Percentiles rank a stretch among this genome's conserved stretches.
Conservation (phyloP, 257 asterid species). For the Petunia axillaris region DNA sequence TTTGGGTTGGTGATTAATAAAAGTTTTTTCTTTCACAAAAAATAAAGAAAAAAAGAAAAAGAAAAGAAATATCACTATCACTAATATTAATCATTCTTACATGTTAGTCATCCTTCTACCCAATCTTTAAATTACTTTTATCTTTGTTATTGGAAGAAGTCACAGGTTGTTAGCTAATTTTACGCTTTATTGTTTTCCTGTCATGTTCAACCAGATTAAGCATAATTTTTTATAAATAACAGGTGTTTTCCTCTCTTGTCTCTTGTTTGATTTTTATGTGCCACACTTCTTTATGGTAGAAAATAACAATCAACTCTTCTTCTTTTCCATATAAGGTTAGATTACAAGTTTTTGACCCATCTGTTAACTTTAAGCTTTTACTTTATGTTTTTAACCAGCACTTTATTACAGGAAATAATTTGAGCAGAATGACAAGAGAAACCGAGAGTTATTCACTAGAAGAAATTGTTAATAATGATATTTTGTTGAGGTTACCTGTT, state of each 20-base stretch:
- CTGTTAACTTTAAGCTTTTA: neutral
- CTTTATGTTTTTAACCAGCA: neutral
- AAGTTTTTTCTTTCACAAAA: too few relatives aligned
- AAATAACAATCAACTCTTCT: neutral
- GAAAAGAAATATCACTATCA: too few relatives aligned
- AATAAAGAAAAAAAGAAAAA: too few relatives aligned
- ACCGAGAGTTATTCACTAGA: neutral
- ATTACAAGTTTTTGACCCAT: too few relatives aligned
- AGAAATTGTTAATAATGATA: conserved; percentile 4
- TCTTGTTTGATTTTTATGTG: neutral
- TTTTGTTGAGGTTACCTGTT: neutral
- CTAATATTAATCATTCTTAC: too few relatives aligned
- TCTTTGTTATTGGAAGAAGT: neutral
- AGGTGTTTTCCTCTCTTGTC: neutral
- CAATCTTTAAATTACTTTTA: conserved; percentile 8
- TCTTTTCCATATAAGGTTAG: neutral
- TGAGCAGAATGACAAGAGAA: neutral
- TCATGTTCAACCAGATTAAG: too few relatives aligned
- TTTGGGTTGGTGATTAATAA: too few relatives aligned
- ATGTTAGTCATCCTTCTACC: neutral
- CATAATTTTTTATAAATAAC: too few relatives aligned
- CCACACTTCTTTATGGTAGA: neutral
- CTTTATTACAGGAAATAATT: neutral
- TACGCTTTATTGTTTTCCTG: neutral
- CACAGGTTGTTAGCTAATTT: neutral